phyloP scores from a whole-genome alignment of 495 filamentous ascomycete genomes.

The Penicillium lagena region DNA sequence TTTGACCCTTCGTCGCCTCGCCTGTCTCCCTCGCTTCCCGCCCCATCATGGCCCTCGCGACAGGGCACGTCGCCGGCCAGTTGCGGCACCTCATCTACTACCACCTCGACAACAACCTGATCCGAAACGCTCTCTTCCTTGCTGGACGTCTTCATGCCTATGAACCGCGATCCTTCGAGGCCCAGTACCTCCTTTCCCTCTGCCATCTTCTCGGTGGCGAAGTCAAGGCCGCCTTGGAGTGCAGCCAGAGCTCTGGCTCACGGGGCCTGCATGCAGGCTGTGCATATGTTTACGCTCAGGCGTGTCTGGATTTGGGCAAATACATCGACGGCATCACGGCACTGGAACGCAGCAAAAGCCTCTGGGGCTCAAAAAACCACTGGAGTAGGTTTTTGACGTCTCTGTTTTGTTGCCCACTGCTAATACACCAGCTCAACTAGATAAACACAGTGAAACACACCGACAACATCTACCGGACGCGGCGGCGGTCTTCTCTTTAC shows the following conservation, averaged over 20 bases:
- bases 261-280: constrained; percentile 76
- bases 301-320: constrained; percentile 71
- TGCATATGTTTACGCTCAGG: constrained; percentile 85
- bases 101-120: constrained; percentile 83
- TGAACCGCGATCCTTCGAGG: constrained; percentile 72
- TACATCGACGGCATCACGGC: constrained; percentile 74
- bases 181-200: constrained; percentile 73
- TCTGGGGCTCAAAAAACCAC: constrained; percentile 66
- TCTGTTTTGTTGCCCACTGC: background rate
- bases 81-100: constrained; percentile 84
- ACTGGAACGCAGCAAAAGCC: constrained; percentile 63
- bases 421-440: constrained; percentile 21
- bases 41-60: constrained; percentile 61
- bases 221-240: constrained; percentile 67
- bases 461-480: constrained; percentile 72
- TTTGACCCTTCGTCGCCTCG: background rate
- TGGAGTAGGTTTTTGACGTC: constrained; percentile 50
- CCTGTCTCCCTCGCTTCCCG: constrained; percentile 4
- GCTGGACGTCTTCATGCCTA: constrained; percentile 78
- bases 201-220: constrained; percentile 80
- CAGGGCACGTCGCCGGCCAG: constrained; percentile 62
- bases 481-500: constrained; percentile 69
- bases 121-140: constrained; percentile 85
- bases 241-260: constrained; percentile 53
- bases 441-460: constrained; percentile 60